Percentiles rank a stretch among this genome's conserved stretches.
Evolutionary conservation across 139 green algal species (phyloP).

Genomic region (Dunaliella primolecta): DNA sequence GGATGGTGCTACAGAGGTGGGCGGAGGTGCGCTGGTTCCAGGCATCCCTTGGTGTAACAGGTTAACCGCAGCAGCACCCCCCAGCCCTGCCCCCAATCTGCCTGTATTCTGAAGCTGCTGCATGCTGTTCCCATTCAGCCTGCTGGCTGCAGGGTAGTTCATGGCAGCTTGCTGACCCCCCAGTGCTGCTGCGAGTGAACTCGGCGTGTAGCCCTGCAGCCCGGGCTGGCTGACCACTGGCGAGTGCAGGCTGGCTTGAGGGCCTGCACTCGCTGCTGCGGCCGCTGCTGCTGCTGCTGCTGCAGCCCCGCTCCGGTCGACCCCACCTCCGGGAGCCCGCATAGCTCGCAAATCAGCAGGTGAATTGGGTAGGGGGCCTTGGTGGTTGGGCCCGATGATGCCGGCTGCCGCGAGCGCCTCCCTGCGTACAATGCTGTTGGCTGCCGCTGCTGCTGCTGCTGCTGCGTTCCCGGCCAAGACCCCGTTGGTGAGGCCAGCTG

Average conservation of each 20-base stretch:
- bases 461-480: not conserved
- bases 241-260: constrained; percentile 13
- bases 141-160: constrained; percentile 2
- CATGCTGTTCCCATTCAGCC: constrained; percentile 13
- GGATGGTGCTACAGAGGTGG: constrained; percentile 2
- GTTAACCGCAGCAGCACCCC: constrained; percentile 10
- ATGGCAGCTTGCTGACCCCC: not conserved
- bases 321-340: not conserved
- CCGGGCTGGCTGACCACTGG: not conserved
- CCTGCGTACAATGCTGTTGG: not conserved
- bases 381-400: not conserved
- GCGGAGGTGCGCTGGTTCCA: constrained; percentile 7
- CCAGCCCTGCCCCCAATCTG: constrained; percentile 18
- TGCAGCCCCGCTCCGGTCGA: too few relatives aligned
- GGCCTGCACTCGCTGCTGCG: not conserved
- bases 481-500: too few relatives aligned
- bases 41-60: constrained; percentile 24
- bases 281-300: not conserved
- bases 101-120: constrained; percentile 10
- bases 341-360: too few relatives aligned
- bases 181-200: constrained; percentile 22
- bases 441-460: constrained; percentile 16
- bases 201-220: constrained; percentile 29
- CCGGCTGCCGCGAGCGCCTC: not conserved
- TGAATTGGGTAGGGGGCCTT: not conserved